Base-by-base conservation (phyloP, 169 alveolate genomes). In the Cryptosporidium ubiquitum region DNA sequence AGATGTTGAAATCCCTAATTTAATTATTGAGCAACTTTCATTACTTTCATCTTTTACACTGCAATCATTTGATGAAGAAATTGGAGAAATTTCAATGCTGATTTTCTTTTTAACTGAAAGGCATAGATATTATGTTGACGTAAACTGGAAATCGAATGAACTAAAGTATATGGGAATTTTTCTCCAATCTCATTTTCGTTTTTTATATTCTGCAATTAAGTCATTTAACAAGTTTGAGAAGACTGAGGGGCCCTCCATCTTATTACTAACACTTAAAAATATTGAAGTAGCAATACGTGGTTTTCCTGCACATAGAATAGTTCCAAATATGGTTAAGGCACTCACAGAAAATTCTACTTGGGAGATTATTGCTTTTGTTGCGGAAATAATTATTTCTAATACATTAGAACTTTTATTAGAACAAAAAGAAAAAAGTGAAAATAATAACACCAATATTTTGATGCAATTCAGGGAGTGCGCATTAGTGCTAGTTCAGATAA, bases 1-100 rank as follows among this genome's bases (percentile, higher is more conserved):
- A 61, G 89, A 79, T 23, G 39, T 79, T 26, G 89, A 64, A 47
- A 20, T 64, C 3, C 75, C 75, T 6, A 61, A 49, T 23, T 20
- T 79, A 40, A 79, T 79, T 44, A 42, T 79, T 61, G 89, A 79
- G 16, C 89, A 79, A 29, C 40, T 79, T 31, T 79, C 89, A 26
- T 31, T 79, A 61, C 68, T 79, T 40, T 79, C 89, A 18, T 60
- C 89, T 9, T 79, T 79, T 58, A 58, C 73, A 37, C 7, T 79
- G 35, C 89, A 79, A 37, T 79, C 94, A 4, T 92, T 68, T 44
- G 94, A 92, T 84, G 94, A 91, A 40, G 94, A 92, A 74, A 70
- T 92, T 9, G 94, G 94, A 18, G 71, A 61, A 35, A 49, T 92
- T 35, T 91, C 94, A 2, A 68, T 92, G 31, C 84, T 92, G 5